Evolutionary conservation across 371 early-diverging fungal genomes (phyloP), one percentile per base, ranked within the genome.

Genomic region (Rhizopus microsporus): DNA sequence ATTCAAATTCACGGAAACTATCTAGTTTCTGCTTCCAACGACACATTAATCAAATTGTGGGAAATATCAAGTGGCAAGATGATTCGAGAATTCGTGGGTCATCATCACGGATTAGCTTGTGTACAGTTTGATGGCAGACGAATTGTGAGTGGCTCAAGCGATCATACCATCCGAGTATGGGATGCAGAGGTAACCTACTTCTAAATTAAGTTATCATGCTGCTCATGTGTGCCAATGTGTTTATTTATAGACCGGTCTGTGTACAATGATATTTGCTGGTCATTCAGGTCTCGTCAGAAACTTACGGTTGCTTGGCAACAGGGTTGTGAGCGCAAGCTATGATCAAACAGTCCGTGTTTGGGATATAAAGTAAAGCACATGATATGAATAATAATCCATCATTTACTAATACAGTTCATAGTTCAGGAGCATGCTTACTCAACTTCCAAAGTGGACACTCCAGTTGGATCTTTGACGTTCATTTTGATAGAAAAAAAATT

Each of bases 311-410:
- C 74, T 74, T 8, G 80, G 85, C 8, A 74, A 83, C 38, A 76
- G 77, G 55, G 63, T 78, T 51, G 68, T 78, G 5, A 78, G 79
- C 23, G 74, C 69, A 1, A 69, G 79, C n/a, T 97, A 97, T 68
- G 99, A 99, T 74, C 92, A 94, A 61, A 88, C 92, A 3, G 89
- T 99, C 53, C 96, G 95, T 63, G 92, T 98, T 39, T 98, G 96
- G 94, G 93, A 97, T 68, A 74, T 87, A 32, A 63, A 61, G 66
- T 68, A 60, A 60, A 50, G 37, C 56, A 23, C 23, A 23, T 23
- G 23, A 23, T 23, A 23, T 23, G 23, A 23, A 23, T 23, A 23
- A 23, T 23, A 23, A 23, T 5, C 31, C 8, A 9, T 43, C 4
- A 9, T 37, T 30, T 42, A 8, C 7, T 37, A 35, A 23, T 7